Base-by-base conservation (phyloP, 148 eudicot species). In the Tetragonia tetragonoides region DNA sequence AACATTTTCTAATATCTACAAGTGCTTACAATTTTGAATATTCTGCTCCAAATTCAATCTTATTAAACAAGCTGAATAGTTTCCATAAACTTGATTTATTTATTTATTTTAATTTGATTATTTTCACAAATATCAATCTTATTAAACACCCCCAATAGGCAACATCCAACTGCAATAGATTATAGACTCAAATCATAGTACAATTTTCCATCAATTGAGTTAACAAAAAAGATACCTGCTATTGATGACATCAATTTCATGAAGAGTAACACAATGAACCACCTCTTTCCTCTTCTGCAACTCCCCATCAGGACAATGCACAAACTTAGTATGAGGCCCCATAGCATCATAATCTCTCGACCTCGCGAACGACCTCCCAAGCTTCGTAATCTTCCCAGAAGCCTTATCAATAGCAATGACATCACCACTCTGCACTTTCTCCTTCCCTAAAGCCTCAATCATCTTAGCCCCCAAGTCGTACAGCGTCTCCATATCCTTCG, bases 261-360 rank as follows among this genome's bases (percentile, higher is more conserved):
- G 99, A 83, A 95, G 94, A 3, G 93, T 88, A 53, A 93, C 99
- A 66, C 93, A 95, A 84, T 95, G 97, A 79, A 95, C 97, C 40
- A 93, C 92, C 85, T 93, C 99, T 85, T 95, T 95, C 87, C 97
- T 78, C 87, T 95, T 95, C 91, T 95, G 97, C 87, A 95, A 80
- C 91, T 95, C 99, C 51, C 99, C 99, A 70, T 95, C 97, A 34
- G 99, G 99, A 37, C 97, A 95, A 76, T 93, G 97, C 47, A 95
- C 97, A 56, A 95, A 95, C 88, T 95, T 95, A 0, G 97, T 93
- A 73, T 86, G 89, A 0, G 93, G 90, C 8, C 99, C 97, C 90
- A 93, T 88, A 0, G 97, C 97, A 85, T 95, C 99, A 7, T 91
- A 93, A 77, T 93, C 99, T 90, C 99, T 87, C 6, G 97, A 91